Percentiles rank a stretch among this genome's conserved stretches.
These are phyloP conservation scores for Talaromyces wortmannii DNA, from an alignment of 495 filamentous ascomycete genomes.

Conservation along the genomic window DNA sequence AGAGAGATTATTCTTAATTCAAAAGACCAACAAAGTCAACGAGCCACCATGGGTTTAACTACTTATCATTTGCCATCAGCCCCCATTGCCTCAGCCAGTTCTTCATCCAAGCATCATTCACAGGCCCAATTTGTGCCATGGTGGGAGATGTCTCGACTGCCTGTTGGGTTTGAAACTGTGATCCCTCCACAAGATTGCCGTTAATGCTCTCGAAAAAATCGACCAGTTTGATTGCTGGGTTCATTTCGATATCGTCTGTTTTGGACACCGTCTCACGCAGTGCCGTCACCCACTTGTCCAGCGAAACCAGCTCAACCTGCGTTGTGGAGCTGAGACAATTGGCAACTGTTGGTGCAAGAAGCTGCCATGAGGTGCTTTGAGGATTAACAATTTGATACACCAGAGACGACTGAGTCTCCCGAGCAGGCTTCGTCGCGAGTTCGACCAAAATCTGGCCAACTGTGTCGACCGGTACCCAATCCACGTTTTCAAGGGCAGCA, in stretches of 20 bases:
- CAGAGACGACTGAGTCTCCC: not conserved
- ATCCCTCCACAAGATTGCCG: not conserved
- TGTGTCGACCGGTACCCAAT: conserved; percentile 21
- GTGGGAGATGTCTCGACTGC: not conserved
- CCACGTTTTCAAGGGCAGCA: conserved; percentile 11
- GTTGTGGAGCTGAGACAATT: not conserved
- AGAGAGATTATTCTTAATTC: too few species aligned
- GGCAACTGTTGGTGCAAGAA: conserved; percentile 8
- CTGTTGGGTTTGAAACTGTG: not conserved
- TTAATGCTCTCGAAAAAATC: conserved; percentile 14
- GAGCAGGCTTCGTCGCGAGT: not conserved
- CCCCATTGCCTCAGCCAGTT: not conserved
- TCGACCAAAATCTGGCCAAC: conserved; percentile 9
- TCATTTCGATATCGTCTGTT: conserved; percentile 3
- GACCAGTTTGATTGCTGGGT: conserved; percentile 18
- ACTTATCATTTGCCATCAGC: not conserved
- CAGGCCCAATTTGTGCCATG: not conserved
- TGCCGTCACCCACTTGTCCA: conserved; percentile 11
- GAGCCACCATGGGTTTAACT: too few species aligned
- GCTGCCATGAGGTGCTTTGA: conserved; percentile 7
- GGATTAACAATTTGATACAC: conserved; percentile 22
- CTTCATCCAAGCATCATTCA: not conserved
- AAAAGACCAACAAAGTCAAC: too few species aligned
- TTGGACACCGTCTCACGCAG: conserved; percentile 6
- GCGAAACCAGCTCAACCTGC: not conserved